Conservation (phyloP, 306 rosid genomes). For the Trifolium subterraneum region DNA sequence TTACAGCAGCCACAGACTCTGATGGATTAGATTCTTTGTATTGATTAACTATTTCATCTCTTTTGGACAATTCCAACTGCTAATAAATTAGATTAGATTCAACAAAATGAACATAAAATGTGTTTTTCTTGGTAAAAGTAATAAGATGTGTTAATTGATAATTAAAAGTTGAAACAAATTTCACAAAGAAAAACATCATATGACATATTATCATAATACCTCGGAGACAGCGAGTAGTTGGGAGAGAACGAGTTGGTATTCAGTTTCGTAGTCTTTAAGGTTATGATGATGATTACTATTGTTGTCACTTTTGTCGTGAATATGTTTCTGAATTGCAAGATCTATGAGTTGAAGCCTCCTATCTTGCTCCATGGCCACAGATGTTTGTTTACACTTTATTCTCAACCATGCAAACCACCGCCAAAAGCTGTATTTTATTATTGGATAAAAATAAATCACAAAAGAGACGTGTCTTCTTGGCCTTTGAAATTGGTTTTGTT, state of each 20-base stretch:
- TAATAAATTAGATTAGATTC: conserved; percentile 16
- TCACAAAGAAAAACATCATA: not conserved
- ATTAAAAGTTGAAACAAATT: no score
- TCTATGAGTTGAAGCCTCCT: conserved; percentile 58
- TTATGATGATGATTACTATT: not conserved
- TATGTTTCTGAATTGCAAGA: conserved; percentile 61
- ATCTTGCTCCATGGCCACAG: conserved; percentile 56
- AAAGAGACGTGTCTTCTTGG: conserved; percentile 15
- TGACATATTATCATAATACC: conserved; percentile 22
- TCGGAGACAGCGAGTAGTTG: conserved; percentile 65
- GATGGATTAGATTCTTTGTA: conserved; percentile 37
- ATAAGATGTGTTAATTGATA: no score
- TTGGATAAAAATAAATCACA: not conserved
- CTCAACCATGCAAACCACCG: conserved; percentile 29
- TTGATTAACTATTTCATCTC: conserved; percentile 40
- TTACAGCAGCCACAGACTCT: conserved; percentile 24
- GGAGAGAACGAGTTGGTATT: conserved; percentile 56
- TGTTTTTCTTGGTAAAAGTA: no score
- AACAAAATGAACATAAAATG: not conserved
- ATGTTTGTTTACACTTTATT: not conserved
- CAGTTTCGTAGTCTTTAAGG: conserved; percentile 50
- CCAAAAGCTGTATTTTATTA: conserved; percentile 10
- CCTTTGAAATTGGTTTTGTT: not conserved
- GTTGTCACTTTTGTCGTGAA: conserved; percentile 42
- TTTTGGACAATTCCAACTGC: conserved; percentile 62